Conservation (phyloP, 1,284 basidiomycete genomes). For the Sphaerobolus stellatus region DNA sequence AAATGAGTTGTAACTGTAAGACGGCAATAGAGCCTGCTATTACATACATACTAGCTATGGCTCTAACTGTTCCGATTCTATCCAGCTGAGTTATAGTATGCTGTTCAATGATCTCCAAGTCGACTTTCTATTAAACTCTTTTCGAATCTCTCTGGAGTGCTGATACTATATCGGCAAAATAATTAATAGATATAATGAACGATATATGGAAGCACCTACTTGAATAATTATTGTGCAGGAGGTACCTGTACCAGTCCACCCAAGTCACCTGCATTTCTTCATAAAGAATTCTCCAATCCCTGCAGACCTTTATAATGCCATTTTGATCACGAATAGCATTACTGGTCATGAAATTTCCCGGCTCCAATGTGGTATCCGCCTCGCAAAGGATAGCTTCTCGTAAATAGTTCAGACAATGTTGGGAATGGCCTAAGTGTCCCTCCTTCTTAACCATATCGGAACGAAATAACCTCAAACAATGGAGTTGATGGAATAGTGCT, state of each 20-base stretch:
- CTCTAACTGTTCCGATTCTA: too few relatives aligned
- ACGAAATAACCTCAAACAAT: not conserved
- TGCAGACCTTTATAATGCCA: constrained; percentile 20
- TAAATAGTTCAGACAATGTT: constrained; percentile 23
- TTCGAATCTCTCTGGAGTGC: too few relatives aligned
- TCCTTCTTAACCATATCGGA: not conserved
- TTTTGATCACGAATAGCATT: constrained; percentile 15
- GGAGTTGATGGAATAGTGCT: constrained; percentile 1
- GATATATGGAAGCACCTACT: not conserved
- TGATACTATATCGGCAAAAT: too few relatives aligned
- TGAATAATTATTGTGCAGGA: not conserved
- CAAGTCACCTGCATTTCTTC: not conserved
- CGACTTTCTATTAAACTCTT: too few relatives aligned
- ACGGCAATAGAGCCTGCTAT: too few relatives aligned
- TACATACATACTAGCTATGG: too few relatives aligned
- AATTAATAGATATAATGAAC: too few relatives aligned
- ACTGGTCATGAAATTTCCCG: constrained; percentile 9
- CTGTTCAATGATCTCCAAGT: too few relatives aligned
- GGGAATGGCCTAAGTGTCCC: constrained; percentile 5
- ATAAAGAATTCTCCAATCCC: constrained; percentile 20
- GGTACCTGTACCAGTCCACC: not conserved
- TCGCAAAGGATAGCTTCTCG: constrained; percentile 22
- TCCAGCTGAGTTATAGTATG: too few relatives aligned
- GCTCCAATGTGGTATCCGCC: constrained; percentile 23
- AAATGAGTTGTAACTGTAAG: too few relatives aligned